A percentile compares a stretch with the other conserved stretches of the same genome.
These are phyloP conservation scores for Penicillium fuscoglaucum DNA, from an alignment of 2,329 filamentous ascomycete species.

Conservation along the genomic window DNA sequence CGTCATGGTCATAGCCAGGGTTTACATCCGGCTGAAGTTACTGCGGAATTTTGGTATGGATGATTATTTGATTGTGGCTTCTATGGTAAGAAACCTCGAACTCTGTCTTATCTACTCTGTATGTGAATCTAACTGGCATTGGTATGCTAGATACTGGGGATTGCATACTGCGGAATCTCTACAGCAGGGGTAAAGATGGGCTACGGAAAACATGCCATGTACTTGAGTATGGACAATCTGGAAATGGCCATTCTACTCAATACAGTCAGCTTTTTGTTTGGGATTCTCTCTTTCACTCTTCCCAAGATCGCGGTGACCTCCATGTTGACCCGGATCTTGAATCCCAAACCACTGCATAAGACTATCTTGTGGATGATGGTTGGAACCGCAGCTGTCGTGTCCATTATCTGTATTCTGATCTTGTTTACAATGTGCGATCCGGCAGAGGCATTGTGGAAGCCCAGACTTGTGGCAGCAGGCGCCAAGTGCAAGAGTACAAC, in stretches of 20 bases:
- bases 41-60: slow-evolving; percentile 39
- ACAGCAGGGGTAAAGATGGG: slow-evolving; percentile 40
- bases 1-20: slow-evolving; percentile 34
- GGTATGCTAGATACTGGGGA: slow-evolving; percentile 33
- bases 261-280: slow-evolving; percentile 29
- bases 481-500: slow-evolving; percentile 39
- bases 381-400: slow-evolving; percentile 30
- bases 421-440: slow-evolving; percentile 49
- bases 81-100: slow-evolving; percentile 29
- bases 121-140: neutral
- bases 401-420: slow-evolving; percentile 42
- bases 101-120: neutral
- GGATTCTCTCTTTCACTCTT: slow-evolving; percentile 32
- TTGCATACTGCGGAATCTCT: slow-evolving; percentile 38
- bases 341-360: slow-evolving; percentile 23
- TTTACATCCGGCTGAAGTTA: slow-evolving; percentile 37
- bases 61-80: slow-evolving; percentile 40
- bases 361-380: slow-evolving; percentile 32
- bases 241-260: slow-evolving; percentile 29
- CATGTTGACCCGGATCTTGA: slow-evolving; percentile 31
- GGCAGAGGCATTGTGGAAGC: slow-evolving; percentile 42
- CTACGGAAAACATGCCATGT: slow-evolving; percentile 43
- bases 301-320: slow-evolving; percentile 33
- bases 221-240: slow-evolving; percentile 33
- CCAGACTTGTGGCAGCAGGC: slow-evolving; percentile 25